A percentile compares a stretch with the other conserved stretches of the same genome.
Conservation (phyloP, 352 stramenopile genomes). For the Globisporangium recalcitrans region DNA sequence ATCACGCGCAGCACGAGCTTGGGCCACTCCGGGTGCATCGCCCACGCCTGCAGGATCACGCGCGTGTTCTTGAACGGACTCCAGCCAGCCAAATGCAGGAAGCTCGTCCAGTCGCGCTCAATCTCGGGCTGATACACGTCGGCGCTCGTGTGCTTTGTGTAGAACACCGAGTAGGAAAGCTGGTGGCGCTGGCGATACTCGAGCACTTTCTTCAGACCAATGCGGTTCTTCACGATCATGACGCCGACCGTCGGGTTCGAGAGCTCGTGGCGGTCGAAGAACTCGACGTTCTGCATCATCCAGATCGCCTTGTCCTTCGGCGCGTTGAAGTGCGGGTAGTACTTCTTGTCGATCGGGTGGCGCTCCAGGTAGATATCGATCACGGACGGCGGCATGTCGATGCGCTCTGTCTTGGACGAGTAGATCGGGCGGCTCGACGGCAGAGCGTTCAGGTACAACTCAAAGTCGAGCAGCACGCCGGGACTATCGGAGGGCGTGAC, state of each 20-base stretch:
- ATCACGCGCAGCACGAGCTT: slow-evolving; percentile 66
- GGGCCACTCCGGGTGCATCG: slow-evolving; percentile 66
- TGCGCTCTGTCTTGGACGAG: slow-evolving; percentile 24
- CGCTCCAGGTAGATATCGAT: slow-evolving; percentile 78
- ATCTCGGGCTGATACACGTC: slow-evolving; percentile 56
- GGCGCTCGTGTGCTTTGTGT: slow-evolving; percentile 78
- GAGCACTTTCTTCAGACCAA: slow-evolving; percentile 76
- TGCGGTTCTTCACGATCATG: slow-evolving; percentile 82
- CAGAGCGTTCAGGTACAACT: slow-evolving; percentile 66
- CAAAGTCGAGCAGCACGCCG: slow-evolving; percentile 59
- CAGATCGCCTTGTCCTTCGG: slow-evolving; percentile 71
- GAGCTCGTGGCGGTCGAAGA: slow-evolving; percentile 78
- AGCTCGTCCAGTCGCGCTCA: slow-evolving; percentile 66
- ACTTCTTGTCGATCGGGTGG: slow-evolving; percentile 68
- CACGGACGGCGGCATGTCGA: slow-evolving; percentile 61
- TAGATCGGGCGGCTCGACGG: slow-evolving; percentile 62
- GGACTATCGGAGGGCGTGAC: slow-evolving; percentile 54
- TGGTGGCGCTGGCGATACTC: slow-evolving; percentile 73
- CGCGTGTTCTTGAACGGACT: slow-evolving; percentile 78
- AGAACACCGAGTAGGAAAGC: slow-evolving; percentile 74
- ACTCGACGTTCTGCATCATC: slow-evolving; percentile 86
- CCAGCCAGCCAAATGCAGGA: slow-evolving; percentile 63
- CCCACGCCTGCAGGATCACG: slow-evolving; percentile 67
- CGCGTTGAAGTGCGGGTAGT: slow-evolving; percentile 49
- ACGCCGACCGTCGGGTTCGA: slow-evolving; percentile 61